Evolutionary conservation across 345 rosid genomes (phyloP).

Genomic region (Pugionium cornutum): DNA sequence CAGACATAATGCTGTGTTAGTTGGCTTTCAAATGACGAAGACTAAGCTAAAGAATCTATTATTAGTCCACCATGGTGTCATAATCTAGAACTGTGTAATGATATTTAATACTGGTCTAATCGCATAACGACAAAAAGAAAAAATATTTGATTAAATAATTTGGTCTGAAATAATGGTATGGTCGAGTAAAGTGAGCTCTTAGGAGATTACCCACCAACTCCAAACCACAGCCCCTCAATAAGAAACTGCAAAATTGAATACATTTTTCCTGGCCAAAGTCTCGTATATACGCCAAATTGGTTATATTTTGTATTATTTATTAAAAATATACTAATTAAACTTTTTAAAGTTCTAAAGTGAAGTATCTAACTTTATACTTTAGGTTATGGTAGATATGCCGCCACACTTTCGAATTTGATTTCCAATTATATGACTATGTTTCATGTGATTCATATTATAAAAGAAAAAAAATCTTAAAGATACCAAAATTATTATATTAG

Average conservation of each 20-base stretch:
- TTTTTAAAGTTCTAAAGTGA: neutral
- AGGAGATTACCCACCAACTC: constrained; percentile 24
- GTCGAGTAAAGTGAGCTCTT: constrained; percentile 25
- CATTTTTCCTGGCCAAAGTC: constrained; percentile 26
- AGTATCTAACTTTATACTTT: constrained; percentile 18
- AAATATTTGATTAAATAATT: constrained; percentile 5
- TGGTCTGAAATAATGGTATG: constrained; percentile 12
- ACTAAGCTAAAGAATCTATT: constrained; percentile 19
- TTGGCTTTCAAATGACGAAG: constrained; percentile 28
- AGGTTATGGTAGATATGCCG: constrained; percentile 10
- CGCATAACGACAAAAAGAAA: constrained; percentile 8
- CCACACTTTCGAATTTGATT: constrained; percentile 33
- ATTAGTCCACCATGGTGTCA: constrained; percentile 8
- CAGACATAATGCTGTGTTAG: constrained; percentile 27
- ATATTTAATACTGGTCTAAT: constrained; percentile 6
- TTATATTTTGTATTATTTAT: constrained; percentile 6
- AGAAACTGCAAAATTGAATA: constrained; percentile 21
- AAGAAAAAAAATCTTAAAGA: neutral
- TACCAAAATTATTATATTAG: no score
- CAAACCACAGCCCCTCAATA: constrained; percentile 1
- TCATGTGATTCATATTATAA: constrained; percentile 6
- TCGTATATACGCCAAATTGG: constrained; percentile 26
- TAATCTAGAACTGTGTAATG: neutral
- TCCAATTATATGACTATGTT: constrained; percentile 14
- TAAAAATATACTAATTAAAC: neutral